Evolutionary conservation across 768 basidiomycete species (phyloP).

Genomic region (Mrakia gelida): DNA sequence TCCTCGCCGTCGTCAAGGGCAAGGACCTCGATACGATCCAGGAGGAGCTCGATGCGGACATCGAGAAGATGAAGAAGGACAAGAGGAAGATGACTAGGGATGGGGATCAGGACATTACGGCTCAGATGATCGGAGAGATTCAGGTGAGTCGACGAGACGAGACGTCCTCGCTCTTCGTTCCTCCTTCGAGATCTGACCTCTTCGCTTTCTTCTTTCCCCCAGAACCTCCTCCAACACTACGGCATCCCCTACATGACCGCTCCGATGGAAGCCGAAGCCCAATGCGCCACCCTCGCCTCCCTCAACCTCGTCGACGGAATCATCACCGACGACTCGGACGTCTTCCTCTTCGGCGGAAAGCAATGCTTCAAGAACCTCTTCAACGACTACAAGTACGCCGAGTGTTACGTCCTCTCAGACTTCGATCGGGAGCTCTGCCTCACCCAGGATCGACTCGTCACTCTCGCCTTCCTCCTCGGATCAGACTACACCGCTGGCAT

Average conservation of each 20-base stretch:
- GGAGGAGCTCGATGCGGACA: constrained; percentile 88
- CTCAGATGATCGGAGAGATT: constrained; percentile 86
- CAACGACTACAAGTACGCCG: constrained; percentile 97
- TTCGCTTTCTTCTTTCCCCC: neutral
- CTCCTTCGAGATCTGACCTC: neutral
- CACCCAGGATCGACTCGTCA: constrained; percentile 76
- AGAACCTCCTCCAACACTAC: constrained; percentile 88
- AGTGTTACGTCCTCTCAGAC: constrained; percentile 83
- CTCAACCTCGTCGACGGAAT: constrained; percentile 90
- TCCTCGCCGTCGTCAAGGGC: constrained; percentile 86
- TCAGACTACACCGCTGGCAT: constrained; percentile 95
- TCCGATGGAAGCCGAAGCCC: constrained; percentile 99
- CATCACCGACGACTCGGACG: constrained; percentile 98
- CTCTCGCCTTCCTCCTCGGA: constrained; percentile 87
- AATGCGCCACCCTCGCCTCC: constrained; percentile 85
- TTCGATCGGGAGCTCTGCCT: constrained; percentile 81
- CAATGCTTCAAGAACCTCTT: constrained; percentile 99
- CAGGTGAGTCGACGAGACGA: constrained; percentile 47
- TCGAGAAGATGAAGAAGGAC: constrained; percentile 71
- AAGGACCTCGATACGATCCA: constrained; percentile 74
- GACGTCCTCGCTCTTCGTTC: neutral
- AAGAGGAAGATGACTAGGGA: constrained; percentile 85
- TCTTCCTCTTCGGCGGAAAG: constrained; percentile 91
- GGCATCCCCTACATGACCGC: constrained; percentile 98
- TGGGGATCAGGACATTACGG: constrained; percentile 81